These are phyloP conservation scores for Dothideomycetes sp. DNA, from an alignment of 2,329 filamentous ascomycete genomes.

Conservation along the genomic window DNA sequence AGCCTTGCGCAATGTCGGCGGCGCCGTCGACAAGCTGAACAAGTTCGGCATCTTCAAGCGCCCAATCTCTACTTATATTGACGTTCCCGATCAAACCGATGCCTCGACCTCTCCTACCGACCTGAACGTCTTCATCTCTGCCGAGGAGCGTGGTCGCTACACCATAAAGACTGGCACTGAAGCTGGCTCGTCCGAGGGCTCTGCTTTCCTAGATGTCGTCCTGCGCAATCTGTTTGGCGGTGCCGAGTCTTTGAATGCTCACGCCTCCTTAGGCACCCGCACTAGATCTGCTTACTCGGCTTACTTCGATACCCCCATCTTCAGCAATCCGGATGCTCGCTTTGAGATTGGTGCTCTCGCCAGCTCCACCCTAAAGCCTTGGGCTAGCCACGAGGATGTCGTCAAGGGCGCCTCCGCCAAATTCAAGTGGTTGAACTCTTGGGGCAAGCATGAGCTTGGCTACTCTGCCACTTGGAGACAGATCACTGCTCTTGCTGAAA, in stretches of 20 bases:
- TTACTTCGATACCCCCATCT: constrained; percentile 69
- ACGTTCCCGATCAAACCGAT: constrained; percentile 59
- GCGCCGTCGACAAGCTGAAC: constrained; percentile 61
- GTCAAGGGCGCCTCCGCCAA: constrained; percentile 68
- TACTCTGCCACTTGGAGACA: constrained; percentile 83
- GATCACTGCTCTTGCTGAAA: constrained; percentile 63
- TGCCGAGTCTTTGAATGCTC: constrained; percentile 77
- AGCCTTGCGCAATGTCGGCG: constrained; percentile 61
- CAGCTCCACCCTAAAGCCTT: constrained; percentile 78
- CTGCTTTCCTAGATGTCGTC: constrained; percentile 77
- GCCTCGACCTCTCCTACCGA: constrained; percentile 63
- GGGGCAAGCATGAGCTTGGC: constrained; percentile 58
- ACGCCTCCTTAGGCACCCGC: constrained; percentile 79
- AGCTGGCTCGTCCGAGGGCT: constrained; percentile 85
- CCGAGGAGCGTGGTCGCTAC: constrained; percentile 69
- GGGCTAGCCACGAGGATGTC: constrained; percentile 89
- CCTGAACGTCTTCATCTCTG: constrained; percentile 68
- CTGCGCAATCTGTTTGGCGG: constrained; percentile 92
- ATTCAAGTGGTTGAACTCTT: constrained; percentile 57
- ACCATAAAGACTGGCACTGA: constrained; percentile 92
- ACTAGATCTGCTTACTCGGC: constrained; percentile 88
- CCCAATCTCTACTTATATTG: constrained; percentile 71
- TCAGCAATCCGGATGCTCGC: constrained; percentile 72
- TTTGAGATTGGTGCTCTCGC: constrained; percentile 70
- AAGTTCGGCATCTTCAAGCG: constrained; percentile 82